Base-by-base conservation (phyloP, 768 basidiomycete species). In the Tulasnella sp. region DNA sequence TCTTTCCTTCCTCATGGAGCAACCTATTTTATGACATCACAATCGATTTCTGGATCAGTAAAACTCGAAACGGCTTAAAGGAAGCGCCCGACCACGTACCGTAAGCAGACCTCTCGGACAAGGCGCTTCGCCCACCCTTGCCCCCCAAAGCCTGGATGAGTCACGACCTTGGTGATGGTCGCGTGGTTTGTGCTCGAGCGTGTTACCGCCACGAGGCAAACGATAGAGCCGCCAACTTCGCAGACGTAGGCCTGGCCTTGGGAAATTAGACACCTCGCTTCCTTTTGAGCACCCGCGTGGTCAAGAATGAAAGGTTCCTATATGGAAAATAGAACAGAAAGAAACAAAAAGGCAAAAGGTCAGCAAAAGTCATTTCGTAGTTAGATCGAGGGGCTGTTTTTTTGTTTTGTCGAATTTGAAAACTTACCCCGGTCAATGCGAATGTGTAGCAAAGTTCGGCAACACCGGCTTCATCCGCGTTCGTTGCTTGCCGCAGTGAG, bases 161-260 rank as follows among this genome's bases (percentile, higher is more conserved):
- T 94, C 82, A 86, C 91, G 0, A 94, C 93, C 83, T 94, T 94
- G 48, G 91, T 91, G 72, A 94, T 90, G 0, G 91, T 89, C 2
- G 90, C 89, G 42, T 91, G 87, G 7, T 82, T 86, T 24, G 62
- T 58, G 52, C 87, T 90, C 80, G 78, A 52, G 12, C 78, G 71
- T 3, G 78, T 79, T 7, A 79, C 75, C 24, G 78, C 78, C 46
- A 79, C 78, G 39, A 79, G 40, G 72, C 42, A 79, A 21, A 52
- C 74, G 27, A 79, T 79, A 8, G 19, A 12, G 34, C 78, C 62
- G 0, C 76, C 48, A 19, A 75, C 74, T 39, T 79, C 78, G 48
- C 71, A 75, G 36, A 79, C 78, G 42, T 75, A 79, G 14, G 48
- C 73, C 74, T 79, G 78, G 44, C 78, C 74, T 42, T 56, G 71